Base-by-base conservation (phyloP, 2,329 filamentous ascomycete species). In the Colletotrichum godetiae region DNA sequence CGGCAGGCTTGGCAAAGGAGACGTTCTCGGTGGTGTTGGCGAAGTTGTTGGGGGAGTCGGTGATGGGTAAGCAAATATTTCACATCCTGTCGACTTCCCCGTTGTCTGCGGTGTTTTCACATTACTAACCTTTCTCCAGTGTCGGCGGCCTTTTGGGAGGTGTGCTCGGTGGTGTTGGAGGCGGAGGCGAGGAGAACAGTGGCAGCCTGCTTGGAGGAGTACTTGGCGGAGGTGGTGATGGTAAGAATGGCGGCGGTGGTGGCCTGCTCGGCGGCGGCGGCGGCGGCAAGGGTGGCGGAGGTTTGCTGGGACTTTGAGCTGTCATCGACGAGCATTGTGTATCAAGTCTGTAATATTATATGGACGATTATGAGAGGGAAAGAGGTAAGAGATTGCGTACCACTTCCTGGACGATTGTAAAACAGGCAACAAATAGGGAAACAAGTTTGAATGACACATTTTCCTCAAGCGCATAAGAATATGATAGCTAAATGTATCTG, bases 1-100 rank as follows among this genome's bases (percentile, higher is more conserved):
- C 11, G 71, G 71, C 24, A 73, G 55, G 37, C 55, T 73, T 4
- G 71, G 71, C 35, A 56, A 70, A 19, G 71, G 71, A 2, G 71
- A 73, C 0, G 31, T 73, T 3, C 67, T 73, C 22, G 71, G 71
- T 0, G 67, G 71, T 15, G 71, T 73, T 13, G 67, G 71, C 8
- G 71, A 73, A 1, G 71, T 73, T 3, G 71, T 73, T 12, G 71
- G 71, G 2, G 71, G 71, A 5, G 71, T 73, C 6, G 71, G 71
- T 4, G 71, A 73, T 8, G 71, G 69, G 69, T 72, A 59, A 72
- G 64, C 15, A n/a, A 11, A 8, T 3, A 2, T 22, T 29, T 29
- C 27, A 29, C 27, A 29, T 13, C 11, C 2, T 62, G 29, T 7
- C 52, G 4, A 19, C 3, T 2, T 19, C 8, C 22, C 19, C 12